Evolutionary conservation across 257 asterid genomes (phyloP), one percentile per base, ranked within the genome.

Genomic region (Capsicum baccatum): DNA sequence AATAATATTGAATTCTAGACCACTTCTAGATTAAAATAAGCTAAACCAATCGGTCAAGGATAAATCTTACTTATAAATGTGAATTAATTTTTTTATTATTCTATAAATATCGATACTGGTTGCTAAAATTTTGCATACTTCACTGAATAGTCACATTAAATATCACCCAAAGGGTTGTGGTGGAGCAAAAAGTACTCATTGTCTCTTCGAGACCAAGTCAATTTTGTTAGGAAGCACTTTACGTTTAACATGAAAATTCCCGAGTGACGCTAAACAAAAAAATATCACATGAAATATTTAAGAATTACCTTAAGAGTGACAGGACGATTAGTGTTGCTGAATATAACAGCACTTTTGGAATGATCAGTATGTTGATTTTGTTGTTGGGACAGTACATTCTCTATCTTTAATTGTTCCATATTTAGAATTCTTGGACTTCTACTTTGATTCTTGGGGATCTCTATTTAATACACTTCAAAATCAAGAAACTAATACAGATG

Each of bases 221-320:
- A 0, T 10, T 64, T 64, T 62, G 15, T 19, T 62, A 21, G 0
- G 5, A 0, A 62, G 0, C 39, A 10, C 69, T 62, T 21, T 19
- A 62, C 1, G 7, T 8, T 3, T 62, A 62, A 21, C 11, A 0
- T 21, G 16, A 19, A 62, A 62, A 3, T 62, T 21, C 0, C 39
- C 0, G 0, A 62, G 15, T 3, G 33, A 63, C 69, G 26, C 8
- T 0, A 63, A 63, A 35, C 39, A 68, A 11, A 67, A 68, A 68
- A 37, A 68, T 26, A 35, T 47, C 59, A 19, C 37, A 3, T 73
- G 6, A 47, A 3, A 48, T 71, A 48, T 73, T 5, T 68, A 37
- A 80, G 62, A 10, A 8, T 35, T 11, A 92, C 95, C 97, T 89
- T 91, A 66, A 93, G 86, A 6, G 91, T 83, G 87, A 93, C 89